These are phyloP conservation scores for Cucumis hystrix DNA, from an alignment of 306 rosid genomes.

Conservation along the genomic window DNA sequence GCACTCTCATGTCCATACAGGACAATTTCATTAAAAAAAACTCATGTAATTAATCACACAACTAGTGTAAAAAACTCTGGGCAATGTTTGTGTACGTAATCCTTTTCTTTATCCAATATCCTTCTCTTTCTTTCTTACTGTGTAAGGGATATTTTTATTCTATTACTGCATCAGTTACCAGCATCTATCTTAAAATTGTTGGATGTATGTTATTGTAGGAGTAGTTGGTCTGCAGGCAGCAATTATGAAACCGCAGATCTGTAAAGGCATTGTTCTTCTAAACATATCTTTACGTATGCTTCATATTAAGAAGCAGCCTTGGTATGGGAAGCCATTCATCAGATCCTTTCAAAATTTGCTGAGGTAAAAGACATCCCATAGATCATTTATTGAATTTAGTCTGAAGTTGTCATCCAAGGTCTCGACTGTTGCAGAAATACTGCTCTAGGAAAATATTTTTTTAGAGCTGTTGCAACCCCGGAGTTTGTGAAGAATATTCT, in stretches of 20 bases:
- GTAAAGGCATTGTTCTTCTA: slow-evolving; percentile 64
- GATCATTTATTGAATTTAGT: slow-evolving; percentile 11
- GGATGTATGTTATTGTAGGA: slow-evolving; percentile 32
- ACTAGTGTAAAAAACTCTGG: neutral
- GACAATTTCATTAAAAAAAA: neutral
- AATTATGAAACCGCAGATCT: slow-evolving; percentile 45
- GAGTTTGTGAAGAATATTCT: slow-evolving; percentile 71
- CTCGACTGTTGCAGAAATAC: slow-evolving; percentile 56
- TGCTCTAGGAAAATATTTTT: slow-evolving; percentile 56
- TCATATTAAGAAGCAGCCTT: slow-evolving; percentile 88
- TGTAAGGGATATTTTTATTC: neutral
- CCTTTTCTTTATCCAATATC: neutral
- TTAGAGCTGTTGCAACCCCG: slow-evolving; percentile 54
- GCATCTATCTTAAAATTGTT: neutral
- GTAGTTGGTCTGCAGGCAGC: slow-evolving; percentile 99
- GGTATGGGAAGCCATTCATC: slow-evolving; percentile 77
- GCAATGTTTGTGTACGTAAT: neutral
- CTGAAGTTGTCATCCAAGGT: slow-evolving; percentile 5
- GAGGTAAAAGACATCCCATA: slow-evolving; percentile 30
- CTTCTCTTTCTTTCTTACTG: neutral
- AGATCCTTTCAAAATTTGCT: slow-evolving; percentile 76
- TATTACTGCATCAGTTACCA: neutral
- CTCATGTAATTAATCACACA: neutral
- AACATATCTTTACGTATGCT: slow-evolving; percentile 89
- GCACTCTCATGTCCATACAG: neutral